Evolutionary conservation across 768 basidiomycete species (phyloP).

Genomic region (Boletus insuetus): DNA sequence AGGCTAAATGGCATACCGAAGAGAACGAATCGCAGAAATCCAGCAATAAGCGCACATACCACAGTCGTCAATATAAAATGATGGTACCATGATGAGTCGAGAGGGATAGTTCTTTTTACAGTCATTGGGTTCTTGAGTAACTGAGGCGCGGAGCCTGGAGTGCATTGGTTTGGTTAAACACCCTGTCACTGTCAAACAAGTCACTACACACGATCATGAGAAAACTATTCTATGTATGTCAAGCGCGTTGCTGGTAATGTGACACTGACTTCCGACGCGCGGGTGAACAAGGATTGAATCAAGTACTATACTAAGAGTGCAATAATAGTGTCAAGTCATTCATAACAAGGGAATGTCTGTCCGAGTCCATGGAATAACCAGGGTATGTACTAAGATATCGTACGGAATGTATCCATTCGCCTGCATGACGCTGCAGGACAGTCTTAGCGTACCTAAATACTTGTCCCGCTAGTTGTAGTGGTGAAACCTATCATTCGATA

Average conservation of each 20-base stretch:
- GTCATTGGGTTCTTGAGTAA: slow-evolving; percentile 14
- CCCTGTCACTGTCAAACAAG: too few species aligned
- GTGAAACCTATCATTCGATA: slow-evolving; percentile 21
- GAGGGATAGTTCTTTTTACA: slow-evolving; percentile 28
- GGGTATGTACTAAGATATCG: slow-evolving; percentile 1
- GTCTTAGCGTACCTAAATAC: slow-evolving; percentile 17
- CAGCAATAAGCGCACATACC: slow-evolving; percentile 41
- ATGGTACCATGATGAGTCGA: slow-evolving; percentile 53
- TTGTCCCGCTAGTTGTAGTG: slow-evolving; percentile 31
- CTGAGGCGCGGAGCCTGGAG: too few species aligned
- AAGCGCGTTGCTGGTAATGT: too few species aligned
- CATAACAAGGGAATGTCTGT: background rate
- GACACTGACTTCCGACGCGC: too few species aligned
- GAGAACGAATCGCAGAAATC: slow-evolving; percentile 41
- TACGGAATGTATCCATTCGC: background rate
- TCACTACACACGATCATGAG: too few species aligned
- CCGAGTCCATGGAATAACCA: slow-evolving; percentile 6
- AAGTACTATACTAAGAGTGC: too few species aligned
- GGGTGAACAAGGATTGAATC: too few species aligned
- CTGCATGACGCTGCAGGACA: background rate
- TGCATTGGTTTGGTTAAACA: too few species aligned
- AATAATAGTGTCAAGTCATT: background rate
- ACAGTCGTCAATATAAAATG: slow-evolving; percentile 41
- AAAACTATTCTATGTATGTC: too few species aligned
- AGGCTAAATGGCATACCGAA: slow-evolving; percentile 37